Evolutionary conservation across 306 rosid genomes (phyloP).

Genomic region (Dicorynia guianensis): DNA sequence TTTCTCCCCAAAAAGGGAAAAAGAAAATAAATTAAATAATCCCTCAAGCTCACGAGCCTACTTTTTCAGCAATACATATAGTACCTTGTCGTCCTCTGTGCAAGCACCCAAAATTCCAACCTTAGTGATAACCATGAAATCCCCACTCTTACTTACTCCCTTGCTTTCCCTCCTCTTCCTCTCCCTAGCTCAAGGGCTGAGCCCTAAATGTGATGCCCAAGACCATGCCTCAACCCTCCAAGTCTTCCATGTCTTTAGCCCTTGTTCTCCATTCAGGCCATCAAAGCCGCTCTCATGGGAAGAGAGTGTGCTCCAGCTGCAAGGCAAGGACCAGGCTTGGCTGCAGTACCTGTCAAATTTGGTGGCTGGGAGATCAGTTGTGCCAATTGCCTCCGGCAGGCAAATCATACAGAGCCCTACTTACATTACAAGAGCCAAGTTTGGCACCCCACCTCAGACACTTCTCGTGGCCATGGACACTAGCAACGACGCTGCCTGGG

Average conservation of each 20-base stretch:
- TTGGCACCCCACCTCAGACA: conserved; percentile 87
- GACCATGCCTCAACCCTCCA: conserved; percentile 72
- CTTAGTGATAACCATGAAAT: conserved; percentile 53
- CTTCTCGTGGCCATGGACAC: conserved; percentile 86
- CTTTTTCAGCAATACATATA: conserved; percentile 38
- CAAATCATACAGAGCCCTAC: conserved; percentile 85
- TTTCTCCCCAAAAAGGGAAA: background rate
- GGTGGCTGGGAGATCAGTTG: conserved; percentile 59
- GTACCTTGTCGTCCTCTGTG: conserved; percentile 8
- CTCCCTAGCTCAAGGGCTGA: conserved; percentile 47
- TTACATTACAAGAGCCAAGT: conserved; percentile 67
- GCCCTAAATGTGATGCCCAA: conserved; percentile 47
- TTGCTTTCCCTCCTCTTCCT: conserved; percentile 34
- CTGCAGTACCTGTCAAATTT: conserved; percentile 64
- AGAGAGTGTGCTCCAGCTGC: conserved; percentile 67
- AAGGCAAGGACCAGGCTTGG: conserved; percentile 69
- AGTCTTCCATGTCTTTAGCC: conserved; percentile 73
- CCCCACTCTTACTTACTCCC: conserved; percentile 17
- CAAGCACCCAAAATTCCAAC: conserved; percentile 19
- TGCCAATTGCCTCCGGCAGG: conserved; percentile 85
- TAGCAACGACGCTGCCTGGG: conserved; percentile 88
- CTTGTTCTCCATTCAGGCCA: conserved; percentile 79
- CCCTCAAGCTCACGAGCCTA: conserved; percentile 4
- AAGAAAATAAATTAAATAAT: background rate
- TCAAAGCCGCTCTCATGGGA: conserved; percentile 69